Conservation (phyloP, 768 basidiomycete genomes). For the Coprinopsis strossmayeri region DNA sequence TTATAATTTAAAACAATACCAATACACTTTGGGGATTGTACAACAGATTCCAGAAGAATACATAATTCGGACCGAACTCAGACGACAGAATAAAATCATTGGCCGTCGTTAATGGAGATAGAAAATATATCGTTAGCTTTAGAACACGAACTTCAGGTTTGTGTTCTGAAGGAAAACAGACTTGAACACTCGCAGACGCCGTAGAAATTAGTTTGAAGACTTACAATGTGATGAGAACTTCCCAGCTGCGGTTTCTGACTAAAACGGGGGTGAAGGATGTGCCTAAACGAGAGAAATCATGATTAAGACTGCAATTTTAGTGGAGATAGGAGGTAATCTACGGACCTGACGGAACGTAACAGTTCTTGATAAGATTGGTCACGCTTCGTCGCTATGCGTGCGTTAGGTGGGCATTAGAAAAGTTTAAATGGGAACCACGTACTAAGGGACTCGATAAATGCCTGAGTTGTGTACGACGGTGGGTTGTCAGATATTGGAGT, state of each 20-base stretch:
- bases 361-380: conserved; percentile 62
- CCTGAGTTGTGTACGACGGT: conserved; percentile 33
- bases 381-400: conserved; percentile 36
- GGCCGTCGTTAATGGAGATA: too few relatives aligned
- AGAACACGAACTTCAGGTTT: conserved; percentile 26
- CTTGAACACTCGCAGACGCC: neutral
- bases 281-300: conserved; percentile 22
- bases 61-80: too few relatives aligned
- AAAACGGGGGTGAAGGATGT: conserved; percentile 51
- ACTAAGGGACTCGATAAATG: conserved; percentile 52
- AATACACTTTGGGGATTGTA: too few relatives aligned
- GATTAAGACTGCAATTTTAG: neutral
- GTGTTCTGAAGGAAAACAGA: conserved; percentile 24
- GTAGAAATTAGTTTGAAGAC: conserved; percentile 12
- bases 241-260: conserved; percentile 70
- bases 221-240: conserved; percentile 63
- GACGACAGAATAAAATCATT: too few relatives aligned
- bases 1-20: too few relatives aligned
- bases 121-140: too few relatives aligned
- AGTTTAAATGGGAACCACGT: neutral
- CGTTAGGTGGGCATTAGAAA: neutral
- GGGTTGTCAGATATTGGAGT: neutral
- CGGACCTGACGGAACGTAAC: conserved; percentile 48
- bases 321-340: neutral
- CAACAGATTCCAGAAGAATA: too few relatives aligned